These are phyloP conservation scores for Pouteria campechiana DNA, from an alignment of 179 eudicot genomes.

Conservation along the genomic window DNA sequence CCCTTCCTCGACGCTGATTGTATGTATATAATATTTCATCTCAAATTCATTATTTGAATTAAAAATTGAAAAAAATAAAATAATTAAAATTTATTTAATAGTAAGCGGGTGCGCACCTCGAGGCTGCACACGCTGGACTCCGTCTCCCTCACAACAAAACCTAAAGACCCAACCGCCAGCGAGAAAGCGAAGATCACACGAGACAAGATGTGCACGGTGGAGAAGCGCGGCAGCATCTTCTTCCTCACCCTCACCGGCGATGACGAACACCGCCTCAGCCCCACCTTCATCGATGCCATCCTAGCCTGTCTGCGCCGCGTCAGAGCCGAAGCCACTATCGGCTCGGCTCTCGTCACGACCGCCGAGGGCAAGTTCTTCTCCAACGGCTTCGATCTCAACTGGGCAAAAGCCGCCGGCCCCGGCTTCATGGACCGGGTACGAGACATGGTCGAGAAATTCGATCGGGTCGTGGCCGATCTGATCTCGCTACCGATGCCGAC, in stretches of 20 bases:
- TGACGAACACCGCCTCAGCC: constrained; percentile 62
- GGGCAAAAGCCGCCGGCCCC: constrained; percentile 35
- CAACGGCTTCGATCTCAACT: constrained; percentile 66
- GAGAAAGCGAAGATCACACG: background rate
- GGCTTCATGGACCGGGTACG: constrained; percentile 10
- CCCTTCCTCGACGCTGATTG: too few species aligned
- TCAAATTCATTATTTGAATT: too few species aligned
- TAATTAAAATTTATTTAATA: too few species aligned
- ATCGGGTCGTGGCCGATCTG: constrained; percentile 33
- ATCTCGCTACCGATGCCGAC: constrained; percentile 73
- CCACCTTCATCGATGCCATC: constrained; percentile 36
- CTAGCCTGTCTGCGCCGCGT: constrained; percentile 28
- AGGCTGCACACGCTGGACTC: too few species aligned
- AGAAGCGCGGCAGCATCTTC: constrained; percentile 53
- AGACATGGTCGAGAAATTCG: constrained; percentile 27
- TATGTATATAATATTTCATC: too few species aligned
- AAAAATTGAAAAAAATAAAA: too few species aligned
- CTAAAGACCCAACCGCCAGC: background rate
- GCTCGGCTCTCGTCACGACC: constrained; percentile 48
- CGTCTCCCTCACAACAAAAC: too few species aligned
- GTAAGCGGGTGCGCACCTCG: too few species aligned
- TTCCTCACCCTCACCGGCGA: constrained; percentile 49
- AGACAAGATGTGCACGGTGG: constrained; percentile 47
- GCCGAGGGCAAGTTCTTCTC: constrained; percentile 63
- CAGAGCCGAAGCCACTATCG: constrained; percentile 27